Evolutionary conservation across 176 grass and related monocot species (phyloP), one percentile per base, ranked within the genome.

Genomic region (Paspalum vaginatum): DNA sequence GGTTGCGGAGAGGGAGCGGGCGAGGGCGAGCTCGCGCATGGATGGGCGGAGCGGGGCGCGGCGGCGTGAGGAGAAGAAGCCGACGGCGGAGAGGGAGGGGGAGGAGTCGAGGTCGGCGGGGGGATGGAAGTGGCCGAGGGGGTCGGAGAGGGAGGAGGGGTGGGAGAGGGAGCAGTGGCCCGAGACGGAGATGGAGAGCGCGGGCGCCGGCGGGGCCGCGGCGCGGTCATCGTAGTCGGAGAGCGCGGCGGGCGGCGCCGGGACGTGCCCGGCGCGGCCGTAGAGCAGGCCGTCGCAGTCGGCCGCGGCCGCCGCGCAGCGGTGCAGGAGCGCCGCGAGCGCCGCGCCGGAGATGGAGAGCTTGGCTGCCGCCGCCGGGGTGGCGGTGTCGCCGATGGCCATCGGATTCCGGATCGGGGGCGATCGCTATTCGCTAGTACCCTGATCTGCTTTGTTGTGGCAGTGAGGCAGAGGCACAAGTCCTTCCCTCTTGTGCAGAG

Each of bases 21-120:
- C 81, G 41, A 86, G 49, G 56, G 79, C 39, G 9, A 65, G 13
- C 88, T 94, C 91, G 38, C 85, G 79, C 88, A 90, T 94, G 83
- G 88, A 86, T 45, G 83, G 75, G 70, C 85, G 88, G 58, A 90
- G 79, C 6, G 75, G 58, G 46, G 91, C 58, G 46, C 73, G 82
- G 68, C 91, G 86, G 60, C 91, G 88, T 42, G 85, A 87, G 49
- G 91, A 94, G 88, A 91, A 94, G 85, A 87, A 94, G 53, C 91
- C 92, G 22, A 91, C 41, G 21, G 77, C 20, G 8, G 42, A 9
- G 27, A 71, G 9, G 14, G 79, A 26, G 61, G 46, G 3, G 70
- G 62, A 0, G n/a, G 79, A 51, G 32, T 32, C 32, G 32, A 32
- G 32, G 32, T 32, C 32, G 3, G 32, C 32, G 9, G 74, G 56